Evolutionary conservation across 2,329 filamentous ascomycete species (phyloP).

Genomic region (Madurella mycetomatis): DNA sequence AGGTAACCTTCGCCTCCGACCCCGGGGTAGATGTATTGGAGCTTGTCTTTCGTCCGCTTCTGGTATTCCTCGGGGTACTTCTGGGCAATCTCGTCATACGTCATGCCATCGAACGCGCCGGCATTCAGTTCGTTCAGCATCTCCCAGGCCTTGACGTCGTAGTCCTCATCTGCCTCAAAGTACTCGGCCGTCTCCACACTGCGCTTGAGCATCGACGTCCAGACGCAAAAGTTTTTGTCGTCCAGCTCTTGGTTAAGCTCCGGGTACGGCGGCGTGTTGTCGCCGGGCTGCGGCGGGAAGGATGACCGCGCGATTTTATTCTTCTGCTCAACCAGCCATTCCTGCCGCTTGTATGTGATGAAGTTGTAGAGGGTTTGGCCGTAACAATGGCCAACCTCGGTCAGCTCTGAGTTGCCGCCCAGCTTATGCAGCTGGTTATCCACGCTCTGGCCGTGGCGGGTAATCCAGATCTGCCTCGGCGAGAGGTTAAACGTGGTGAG

Average conservation of each 20-base stretch:
- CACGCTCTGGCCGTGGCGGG: constrained; percentile 82
- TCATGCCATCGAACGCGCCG: constrained; percentile 89
- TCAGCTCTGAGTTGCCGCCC: constrained; percentile 83
- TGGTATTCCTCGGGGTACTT: constrained; percentile 76
- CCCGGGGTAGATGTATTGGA: constrained; percentile 94
- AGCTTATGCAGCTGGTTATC: constrained; percentile 88
- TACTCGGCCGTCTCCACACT: constrained; percentile 82
- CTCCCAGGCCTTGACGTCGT: constrained; percentile 94
- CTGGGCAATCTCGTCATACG: constrained; percentile 83
- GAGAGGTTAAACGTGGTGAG: constrained; percentile 95
- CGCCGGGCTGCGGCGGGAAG: constrained; percentile 86
- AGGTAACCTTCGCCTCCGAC: constrained; percentile 95
- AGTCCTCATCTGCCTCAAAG: constrained; percentile 88
- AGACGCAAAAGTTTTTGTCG: constrained; percentile 92
- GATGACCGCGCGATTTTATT: constrained; percentile 70
- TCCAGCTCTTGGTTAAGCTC: constrained; percentile 67
- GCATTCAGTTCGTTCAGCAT: constrained; percentile 97
- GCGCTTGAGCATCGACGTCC: constrained; percentile 94
- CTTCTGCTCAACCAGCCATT: constrained; percentile 80
- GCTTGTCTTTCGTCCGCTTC: constrained; percentile 77
- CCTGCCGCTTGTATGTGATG: constrained; percentile 71
- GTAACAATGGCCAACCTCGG: constrained; percentile 74
- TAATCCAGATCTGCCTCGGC: constrained; percentile 96
- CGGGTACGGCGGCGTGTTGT: constrained; percentile 91
- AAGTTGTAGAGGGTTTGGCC: constrained; percentile 76